Evolutionary conservation across 169 alveolate species (phyloP), one percentile per base, ranked within the genome.

Genomic region (Cryptosporidium ubiquitum): DNA sequence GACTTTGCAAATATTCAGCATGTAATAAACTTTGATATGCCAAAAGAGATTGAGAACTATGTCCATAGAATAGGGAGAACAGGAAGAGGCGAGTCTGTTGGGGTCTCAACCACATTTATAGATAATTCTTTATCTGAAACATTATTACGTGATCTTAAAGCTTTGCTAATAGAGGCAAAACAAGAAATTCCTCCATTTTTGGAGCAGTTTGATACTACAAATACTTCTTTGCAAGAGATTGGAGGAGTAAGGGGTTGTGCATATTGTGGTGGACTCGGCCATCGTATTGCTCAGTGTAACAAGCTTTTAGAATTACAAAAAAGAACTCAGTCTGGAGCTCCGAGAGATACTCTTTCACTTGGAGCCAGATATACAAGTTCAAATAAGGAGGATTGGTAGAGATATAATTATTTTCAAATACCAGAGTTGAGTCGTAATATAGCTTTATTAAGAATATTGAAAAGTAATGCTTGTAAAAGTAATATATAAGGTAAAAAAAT

Each of bases 61-160:
- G 97, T 97, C 31, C 99, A 98, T 89, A 92, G 99, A 79, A 98
- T 99, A 12, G 99, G 99, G 31, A 96, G 99, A 79, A 99, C 99
- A 4, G 99, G 99, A 9, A 94, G 99, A 75, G 96, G 99, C 39
- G 99, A 99, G 10, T 94, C 94, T n/a, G 93, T 96, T 3, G 99
- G 99, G 29, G 95, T 94, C 23, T 98, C 99, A 26, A 96, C 98
- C 42, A 96, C 99, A 0, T 96, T 98, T 84, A 94, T 96, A 69
- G 95, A 95, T 91, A 96, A 95, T 86, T 93, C 94, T 66, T 95
- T 91, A 31, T 94, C 92, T 12, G 94, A 91, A 68, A 91, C 95
- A 9, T 91, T 92, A 29, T 91, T 96, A 51, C 91, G 94, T 84
- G 98, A 96, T 74, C 85, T 96, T 79, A 96, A 96, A 91, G 97